A percentile compares a stretch with the other conserved stretches of the same genome.
Evolutionary conservation across 2,329 filamentous ascomycete genomes (phyloP).

Genomic region (Talaromyces funiculosus): DNA sequence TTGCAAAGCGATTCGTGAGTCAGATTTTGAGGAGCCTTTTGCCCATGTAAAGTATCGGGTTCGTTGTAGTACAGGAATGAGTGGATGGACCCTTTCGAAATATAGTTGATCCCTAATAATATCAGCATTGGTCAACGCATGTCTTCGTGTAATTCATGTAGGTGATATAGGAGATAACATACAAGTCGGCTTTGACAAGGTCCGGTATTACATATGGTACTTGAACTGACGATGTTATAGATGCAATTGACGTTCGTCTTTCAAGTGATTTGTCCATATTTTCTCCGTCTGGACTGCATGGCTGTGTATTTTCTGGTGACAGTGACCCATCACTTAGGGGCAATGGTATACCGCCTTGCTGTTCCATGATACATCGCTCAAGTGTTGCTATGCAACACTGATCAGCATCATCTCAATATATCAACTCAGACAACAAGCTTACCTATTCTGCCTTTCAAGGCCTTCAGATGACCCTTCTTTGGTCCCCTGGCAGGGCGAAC

Average conservation of each 20-base stretch:
- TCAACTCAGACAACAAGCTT: neutral
- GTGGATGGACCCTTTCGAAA: conserved; percentile 84
- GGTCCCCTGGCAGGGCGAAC: conserved; percentile 59
- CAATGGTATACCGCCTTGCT: conserved; percentile 19
- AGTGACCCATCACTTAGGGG: conserved; percentile 11
- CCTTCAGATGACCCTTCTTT: conserved; percentile 86
- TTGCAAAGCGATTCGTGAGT: conserved; percentile 74
- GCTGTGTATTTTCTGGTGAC: conserved; percentile 7
- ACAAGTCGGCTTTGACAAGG: conserved; percentile 16
- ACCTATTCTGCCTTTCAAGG: conserved; percentile 26
- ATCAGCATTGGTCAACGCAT: neutral
- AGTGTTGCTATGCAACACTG: conserved; percentile 18
- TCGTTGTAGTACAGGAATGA: conserved; percentile 81
- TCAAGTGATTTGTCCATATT: conserved; percentile 3
- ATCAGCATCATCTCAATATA: neutral
- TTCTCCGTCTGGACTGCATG: conserved; percentile 8
- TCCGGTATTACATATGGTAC: conserved; percentile 10
- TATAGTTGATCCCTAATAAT: conserved; percentile 66
- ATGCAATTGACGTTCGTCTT: conserved; percentile 6
- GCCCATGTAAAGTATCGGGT: conserved; percentile 82
- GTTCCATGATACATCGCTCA: conserved; percentile 24
- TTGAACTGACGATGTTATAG: neutral
- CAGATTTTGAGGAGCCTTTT: conserved; percentile 72
- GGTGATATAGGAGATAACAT: neutral
- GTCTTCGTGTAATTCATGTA: no score